phyloP scores from a whole-genome alignment of 345 rosid species.

The Syzygium aromaticum region DNA sequence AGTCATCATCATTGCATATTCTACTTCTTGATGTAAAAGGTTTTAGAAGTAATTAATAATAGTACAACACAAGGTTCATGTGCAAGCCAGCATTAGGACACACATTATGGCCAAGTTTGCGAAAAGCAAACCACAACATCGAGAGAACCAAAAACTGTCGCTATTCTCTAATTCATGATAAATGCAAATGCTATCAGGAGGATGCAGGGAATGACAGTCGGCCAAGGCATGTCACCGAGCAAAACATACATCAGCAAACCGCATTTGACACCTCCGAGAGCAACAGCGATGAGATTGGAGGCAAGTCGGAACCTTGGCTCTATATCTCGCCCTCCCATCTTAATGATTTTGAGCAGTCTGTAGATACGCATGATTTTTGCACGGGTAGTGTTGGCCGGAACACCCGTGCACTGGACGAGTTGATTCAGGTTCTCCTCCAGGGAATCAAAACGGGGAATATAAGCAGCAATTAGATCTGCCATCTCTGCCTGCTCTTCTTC shows the following conservation, averaged over 20 bases:
- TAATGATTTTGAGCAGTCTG: neutral
- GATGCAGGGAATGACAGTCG: neutral
- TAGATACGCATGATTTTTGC: neutral
- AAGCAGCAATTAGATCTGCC: neutral
- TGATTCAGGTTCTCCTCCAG: neutral
- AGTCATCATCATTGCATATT: neutral
- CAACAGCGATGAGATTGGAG: neutral
- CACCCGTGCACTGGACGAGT: neutral
- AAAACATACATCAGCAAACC: neutral
- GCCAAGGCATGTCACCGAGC: neutral
- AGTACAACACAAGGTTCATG: fast-evolving
- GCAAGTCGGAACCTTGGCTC: fast-evolving
- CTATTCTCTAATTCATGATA: fast-evolving
- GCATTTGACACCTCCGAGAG: neutral
- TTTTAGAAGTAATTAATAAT: neutral
- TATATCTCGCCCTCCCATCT: neutral
- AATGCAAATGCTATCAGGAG: fast-evolving
- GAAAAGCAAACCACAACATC: fast-evolving
- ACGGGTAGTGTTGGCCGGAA: neutral
- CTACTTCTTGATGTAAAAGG: neutral
- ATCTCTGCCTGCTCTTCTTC: neutral
- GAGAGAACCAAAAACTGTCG: fast-evolving
- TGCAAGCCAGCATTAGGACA: neutral
- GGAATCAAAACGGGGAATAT: fast-evolving
- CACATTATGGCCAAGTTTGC: fast-evolving